A percentile compares a stretch with the other conserved stretches of the same genome.
phyloP scores from a whole-genome alignment of 495 filamentous ascomycete species.

The Penicillium bialowiezense region DNA sequence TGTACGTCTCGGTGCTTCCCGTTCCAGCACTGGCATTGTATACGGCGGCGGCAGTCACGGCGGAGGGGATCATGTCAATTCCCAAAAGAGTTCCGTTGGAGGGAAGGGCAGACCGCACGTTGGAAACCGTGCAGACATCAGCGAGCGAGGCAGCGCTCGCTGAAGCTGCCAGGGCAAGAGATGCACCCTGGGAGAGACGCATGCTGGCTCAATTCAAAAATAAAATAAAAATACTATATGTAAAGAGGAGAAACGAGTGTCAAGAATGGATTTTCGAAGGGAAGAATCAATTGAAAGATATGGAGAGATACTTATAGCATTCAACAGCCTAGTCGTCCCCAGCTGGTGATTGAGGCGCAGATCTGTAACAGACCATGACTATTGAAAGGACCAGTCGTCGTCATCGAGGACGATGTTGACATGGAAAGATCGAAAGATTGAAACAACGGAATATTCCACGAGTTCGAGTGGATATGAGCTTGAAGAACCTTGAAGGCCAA shows the following conservation, averaged over 20 bases:
- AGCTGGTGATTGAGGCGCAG: neutral
- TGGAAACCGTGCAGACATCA: slow-evolving; percentile 33
- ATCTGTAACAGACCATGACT: neutral
- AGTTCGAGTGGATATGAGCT: too few relatives aligned
- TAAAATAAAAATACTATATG: too few relatives aligned
- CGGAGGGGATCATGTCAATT: slow-evolving; percentile 27
- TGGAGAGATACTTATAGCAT: neutral
- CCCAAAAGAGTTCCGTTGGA: slow-evolving; percentile 34
- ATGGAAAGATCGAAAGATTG: too few relatives aligned
- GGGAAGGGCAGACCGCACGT: slow-evolving; percentile 29
- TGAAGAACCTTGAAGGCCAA: neutral
- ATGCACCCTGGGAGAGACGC: slow-evolving; percentile 21
- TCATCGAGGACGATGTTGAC: neutral
- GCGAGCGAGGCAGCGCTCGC: slow-evolving; percentile 28
- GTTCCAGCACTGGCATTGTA: slow-evolving; percentile 20
- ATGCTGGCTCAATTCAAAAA: slow-evolving; percentile 10
- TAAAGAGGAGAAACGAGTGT: slow-evolving; percentile 2
- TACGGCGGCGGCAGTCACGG: slow-evolving; percentile 24
- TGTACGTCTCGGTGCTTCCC: slow-evolving; percentile 21
- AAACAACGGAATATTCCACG: too few relatives aligned
- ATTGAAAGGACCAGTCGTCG: neutral
- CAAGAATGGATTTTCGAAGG: neutral
- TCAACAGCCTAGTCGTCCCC: too few relatives aligned
- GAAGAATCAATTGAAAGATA: neutral
- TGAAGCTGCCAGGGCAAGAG: slow-evolving; percentile 24